Conservation (phyloP, 1,284 basidiomycete species). For the Apiotrichum montevideense region DNA sequence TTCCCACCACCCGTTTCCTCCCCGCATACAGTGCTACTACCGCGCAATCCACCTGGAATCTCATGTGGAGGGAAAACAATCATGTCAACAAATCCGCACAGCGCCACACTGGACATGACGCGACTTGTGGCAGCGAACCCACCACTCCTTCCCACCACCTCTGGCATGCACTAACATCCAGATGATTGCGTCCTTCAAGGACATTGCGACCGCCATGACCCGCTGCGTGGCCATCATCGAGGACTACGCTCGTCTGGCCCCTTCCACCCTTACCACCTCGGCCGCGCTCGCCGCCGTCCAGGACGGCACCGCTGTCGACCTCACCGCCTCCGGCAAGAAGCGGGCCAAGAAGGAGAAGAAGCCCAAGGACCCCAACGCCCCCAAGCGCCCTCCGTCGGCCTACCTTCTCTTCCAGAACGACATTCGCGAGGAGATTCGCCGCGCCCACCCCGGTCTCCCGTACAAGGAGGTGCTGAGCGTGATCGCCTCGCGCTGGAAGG, state of each 20-base stretch:
- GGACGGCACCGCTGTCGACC: conserved; percentile 13
- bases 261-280: conserved; percentile 23
- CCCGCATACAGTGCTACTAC: no score
- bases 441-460: conserved; percentile 58
- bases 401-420: conserved; percentile 96
- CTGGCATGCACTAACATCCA: conserved; percentile 10
- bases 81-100: no score
- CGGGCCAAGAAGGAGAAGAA: conserved; percentile 46
- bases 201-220: conserved; percentile 45
- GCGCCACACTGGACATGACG: no score
- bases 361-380: conserved; percentile 82
- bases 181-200: conserved; percentile 46
- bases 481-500: conserved; percentile 69
- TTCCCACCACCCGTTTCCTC: no score
- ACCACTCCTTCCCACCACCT: no score
- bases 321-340: conserved; percentile 22
- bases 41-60: no score
- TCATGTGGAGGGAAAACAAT: no score
- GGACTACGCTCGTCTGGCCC: conserved; percentile 43
- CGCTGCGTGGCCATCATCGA: conserved; percentile 41
- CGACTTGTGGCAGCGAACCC: no score
- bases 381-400: conserved; percentile 87
- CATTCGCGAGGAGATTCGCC: conserved; percentile 58
- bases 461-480: conserved; percentile 67
- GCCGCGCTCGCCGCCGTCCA: conserved; percentile 18